Evolutionary conservation across 2,329 filamentous ascomycete species (phyloP).

Genomic region (Pseudogymnoascus sp.): DNA sequence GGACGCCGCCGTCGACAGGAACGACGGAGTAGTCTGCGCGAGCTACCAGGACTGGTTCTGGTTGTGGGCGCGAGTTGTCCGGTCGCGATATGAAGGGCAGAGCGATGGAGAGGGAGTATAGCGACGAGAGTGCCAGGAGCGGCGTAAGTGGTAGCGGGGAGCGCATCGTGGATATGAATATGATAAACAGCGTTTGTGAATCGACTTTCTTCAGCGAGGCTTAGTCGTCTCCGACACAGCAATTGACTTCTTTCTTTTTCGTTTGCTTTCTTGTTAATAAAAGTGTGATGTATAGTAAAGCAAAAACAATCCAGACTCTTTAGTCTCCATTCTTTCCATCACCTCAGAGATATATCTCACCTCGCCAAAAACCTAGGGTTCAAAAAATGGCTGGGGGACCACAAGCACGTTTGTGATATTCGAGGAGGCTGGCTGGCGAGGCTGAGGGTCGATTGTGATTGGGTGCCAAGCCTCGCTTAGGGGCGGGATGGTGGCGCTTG

Average conservation of each 20-base stretch:
- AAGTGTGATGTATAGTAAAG: not conserved
- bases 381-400: slow-evolving; percentile 3
- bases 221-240: not conserved
- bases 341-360: slow-evolving; percentile 5
- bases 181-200: not conserved
- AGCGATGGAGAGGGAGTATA: not conserved
- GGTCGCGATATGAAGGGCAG: not conserved
- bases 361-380: not conserved
- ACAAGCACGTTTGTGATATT: not conserved
- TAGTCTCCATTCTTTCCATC: slow-evolving; percentile 4
- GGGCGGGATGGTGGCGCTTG: not conserved
- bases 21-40: slow-evolving; percentile 30
- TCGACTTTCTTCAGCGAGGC: not conserved
- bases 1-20: slow-evolving; percentile 28
- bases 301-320: not conserved
- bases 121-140: not conserved
- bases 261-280: not conserved
- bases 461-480: not conserved
- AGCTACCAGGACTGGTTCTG: slow-evolving; percentile 12
- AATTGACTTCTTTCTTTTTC: not conserved
- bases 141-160: not conserved
- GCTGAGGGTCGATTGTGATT: not conserved
- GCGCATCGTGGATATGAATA: not conserved
- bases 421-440: slow-evolving; percentile 6
- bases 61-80: not conserved